Evolutionary conservation across 1,284 basidiomycete species (phyloP).

Genomic region (Cystobasidium slooffiae): DNA sequence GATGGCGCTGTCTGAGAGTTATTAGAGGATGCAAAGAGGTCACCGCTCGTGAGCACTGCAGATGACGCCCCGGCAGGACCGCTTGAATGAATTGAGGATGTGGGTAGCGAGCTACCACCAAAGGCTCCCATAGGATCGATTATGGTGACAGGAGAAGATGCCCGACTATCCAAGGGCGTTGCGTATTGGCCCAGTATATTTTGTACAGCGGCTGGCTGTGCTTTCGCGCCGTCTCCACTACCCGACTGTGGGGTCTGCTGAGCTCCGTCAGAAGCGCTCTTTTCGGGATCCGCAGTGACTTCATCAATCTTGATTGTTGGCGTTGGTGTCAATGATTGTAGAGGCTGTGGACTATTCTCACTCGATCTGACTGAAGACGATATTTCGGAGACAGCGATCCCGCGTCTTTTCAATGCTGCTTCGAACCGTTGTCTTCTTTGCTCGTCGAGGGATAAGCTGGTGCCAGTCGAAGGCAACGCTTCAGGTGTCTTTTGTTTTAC

Average conservation of each 20-base stretch:
- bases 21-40: background rate
- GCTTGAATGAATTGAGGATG: background rate
- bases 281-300: background rate
- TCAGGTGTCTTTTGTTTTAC: background rate
- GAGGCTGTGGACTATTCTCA: no score
- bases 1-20: background rate
- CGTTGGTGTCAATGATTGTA: background rate
- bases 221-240: background rate
- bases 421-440: constrained; percentile 20
- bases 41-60: background rate
- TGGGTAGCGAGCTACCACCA: background rate
- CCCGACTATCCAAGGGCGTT: background rate
- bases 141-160: constrained; percentile 9
- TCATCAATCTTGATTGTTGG: constrained; percentile 27
- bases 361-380: no score
- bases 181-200: background rate
- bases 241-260: background rate
- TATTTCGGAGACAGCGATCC: background rate
- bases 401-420: constrained; percentile 21
- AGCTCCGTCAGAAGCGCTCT: background rate
- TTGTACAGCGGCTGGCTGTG: background rate
- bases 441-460: background rate
- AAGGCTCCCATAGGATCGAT: background rate
- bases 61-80: background rate
- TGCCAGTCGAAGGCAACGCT: background rate